Evolutionary conservation across 2,329 filamentous ascomycete species (phyloP).

Genomic region (Stachybotrys chartarum): DNA sequence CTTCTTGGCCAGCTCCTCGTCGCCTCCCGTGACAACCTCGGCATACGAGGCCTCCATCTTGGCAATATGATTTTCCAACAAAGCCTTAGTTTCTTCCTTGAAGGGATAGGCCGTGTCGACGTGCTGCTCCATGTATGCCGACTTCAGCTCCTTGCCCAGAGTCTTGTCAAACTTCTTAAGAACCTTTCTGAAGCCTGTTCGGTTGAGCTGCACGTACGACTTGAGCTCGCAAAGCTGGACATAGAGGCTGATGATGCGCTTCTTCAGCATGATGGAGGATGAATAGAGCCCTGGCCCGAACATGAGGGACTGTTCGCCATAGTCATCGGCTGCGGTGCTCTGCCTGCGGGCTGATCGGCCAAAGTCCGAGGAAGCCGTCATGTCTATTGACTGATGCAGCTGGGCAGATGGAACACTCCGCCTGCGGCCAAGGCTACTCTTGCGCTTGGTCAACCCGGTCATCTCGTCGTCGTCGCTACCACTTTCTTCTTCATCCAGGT

Average conservation of each 20-base stretch:
- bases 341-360: conserved; percentile 48
- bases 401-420: conserved; percentile 29
- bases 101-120: conserved; percentile 82
- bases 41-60: conserved; percentile 77
- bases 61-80: conserved; percentile 63
- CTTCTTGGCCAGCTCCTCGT: conserved; percentile 67
- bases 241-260: conserved; percentile 78
- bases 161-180: conserved; percentile 99
- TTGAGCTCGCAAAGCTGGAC: conserved; percentile 92
- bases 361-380: conserved; percentile 57
- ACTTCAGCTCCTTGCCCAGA: conserved; percentile 72
- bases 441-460: conserved; percentile 42
- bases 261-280: conserved; percentile 81
- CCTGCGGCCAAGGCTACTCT: conserved; percentile 30
- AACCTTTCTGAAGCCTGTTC: conserved; percentile 92
- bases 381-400: conserved; percentile 40
- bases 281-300: conserved; percentile 56
- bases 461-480: conserved; percentile 59
- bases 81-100: conserved; percentile 60
- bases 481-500: conserved; percentile 51
- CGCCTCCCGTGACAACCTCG: conserved; percentile 73
- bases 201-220: conserved; percentile 92
- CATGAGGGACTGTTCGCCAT: conserved; percentile 64
- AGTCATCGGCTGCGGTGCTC: conserved; percentile 68
- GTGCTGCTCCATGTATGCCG: conserved; percentile 63